Evolutionary conservation across 2,329 filamentous ascomycete species (phyloP).

Genomic region (Calonectria ilicicola): DNA sequence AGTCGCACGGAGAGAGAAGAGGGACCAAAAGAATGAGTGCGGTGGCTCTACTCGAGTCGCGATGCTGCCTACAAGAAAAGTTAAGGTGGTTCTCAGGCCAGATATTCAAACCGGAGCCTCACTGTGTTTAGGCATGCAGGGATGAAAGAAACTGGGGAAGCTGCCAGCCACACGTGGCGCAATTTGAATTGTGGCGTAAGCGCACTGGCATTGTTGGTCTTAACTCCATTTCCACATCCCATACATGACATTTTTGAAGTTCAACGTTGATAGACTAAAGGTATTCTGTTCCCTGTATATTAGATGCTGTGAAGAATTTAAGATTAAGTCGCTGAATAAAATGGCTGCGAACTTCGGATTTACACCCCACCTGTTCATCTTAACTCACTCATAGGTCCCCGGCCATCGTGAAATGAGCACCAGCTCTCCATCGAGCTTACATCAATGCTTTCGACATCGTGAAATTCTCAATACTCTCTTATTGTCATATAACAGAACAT

Average conservation of each 20-base stretch:
- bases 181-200: conserved; percentile 26
- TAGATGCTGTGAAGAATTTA: background rate
- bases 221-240: background rate
- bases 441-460: background rate
- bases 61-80: background rate
- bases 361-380: background rate
- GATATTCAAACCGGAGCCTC: conserved; percentile 37
- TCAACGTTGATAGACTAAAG: background rate
- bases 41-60: background rate
- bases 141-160: conserved; percentile 10
- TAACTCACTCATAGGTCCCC: background rate
- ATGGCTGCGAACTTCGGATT: background rate
- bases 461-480: background rate
- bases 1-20: background rate
- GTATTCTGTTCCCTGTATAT: background rate
- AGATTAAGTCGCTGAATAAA: background rate
- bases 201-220: background rate
- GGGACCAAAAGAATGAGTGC: background rate
- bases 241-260: background rate
- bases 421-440: background rate
- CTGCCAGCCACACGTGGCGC: conserved; percentile 21
- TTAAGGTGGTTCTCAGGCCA: conserved; percentile 35
- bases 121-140: conserved; percentile 35
- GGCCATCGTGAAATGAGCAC: too few species aligned
- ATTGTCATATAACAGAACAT: too few species aligned